Evolutionary conservation across 2,329 filamentous ascomycete genomes (phyloP).

Genomic region (Rhexocercosporidium sp.): DNA sequence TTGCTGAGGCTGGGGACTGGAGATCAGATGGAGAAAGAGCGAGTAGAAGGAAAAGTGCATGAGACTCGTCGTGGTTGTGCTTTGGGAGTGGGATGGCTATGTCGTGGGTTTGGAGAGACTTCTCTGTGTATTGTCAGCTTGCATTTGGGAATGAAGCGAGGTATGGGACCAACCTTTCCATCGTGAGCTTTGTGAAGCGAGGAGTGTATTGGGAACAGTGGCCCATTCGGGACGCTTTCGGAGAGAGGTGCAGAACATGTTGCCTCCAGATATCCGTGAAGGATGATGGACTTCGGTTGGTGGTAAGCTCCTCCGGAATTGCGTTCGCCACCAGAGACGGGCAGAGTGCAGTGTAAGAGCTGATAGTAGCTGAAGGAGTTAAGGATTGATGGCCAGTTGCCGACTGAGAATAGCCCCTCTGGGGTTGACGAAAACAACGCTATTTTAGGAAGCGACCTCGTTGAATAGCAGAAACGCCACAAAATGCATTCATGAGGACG

Average conservation of each 20-base stretch:
- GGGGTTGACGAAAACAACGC: background rate
- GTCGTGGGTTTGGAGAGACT: constrained; percentile 38
- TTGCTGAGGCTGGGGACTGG: constrained; percentile 14
- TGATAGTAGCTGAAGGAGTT: background rate
- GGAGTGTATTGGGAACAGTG: constrained; percentile 34
- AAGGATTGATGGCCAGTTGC: background rate
- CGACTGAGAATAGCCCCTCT: background rate
- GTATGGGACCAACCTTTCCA: constrained; percentile 39
- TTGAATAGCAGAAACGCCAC: background rate
- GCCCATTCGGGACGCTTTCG: constrained; percentile 40
- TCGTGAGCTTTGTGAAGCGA: constrained; percentile 32
- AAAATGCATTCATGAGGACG: no score
- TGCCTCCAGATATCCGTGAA: background rate
- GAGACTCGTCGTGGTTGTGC: constrained; percentile 14
- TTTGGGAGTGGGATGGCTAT: constrained; percentile 35
- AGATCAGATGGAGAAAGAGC: constrained; percentile 39
- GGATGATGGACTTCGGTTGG: background rate
- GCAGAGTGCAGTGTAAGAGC: background rate
- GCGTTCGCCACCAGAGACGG: background rate
- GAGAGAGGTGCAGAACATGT: constrained; percentile 42
- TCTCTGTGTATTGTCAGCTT: constrained; percentile 31
- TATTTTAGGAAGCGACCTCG: background rate
- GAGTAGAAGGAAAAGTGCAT: constrained; percentile 36
- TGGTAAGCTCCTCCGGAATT: background rate
- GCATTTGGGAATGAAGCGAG: background rate